A percentile compares a stretch with the other conserved stretches of the same genome.
These are phyloP conservation scores for Pseudogymnoascus sp. DNA, from an alignment of 2,329 filamentous ascomycete species.

Conservation along the genomic window DNA sequence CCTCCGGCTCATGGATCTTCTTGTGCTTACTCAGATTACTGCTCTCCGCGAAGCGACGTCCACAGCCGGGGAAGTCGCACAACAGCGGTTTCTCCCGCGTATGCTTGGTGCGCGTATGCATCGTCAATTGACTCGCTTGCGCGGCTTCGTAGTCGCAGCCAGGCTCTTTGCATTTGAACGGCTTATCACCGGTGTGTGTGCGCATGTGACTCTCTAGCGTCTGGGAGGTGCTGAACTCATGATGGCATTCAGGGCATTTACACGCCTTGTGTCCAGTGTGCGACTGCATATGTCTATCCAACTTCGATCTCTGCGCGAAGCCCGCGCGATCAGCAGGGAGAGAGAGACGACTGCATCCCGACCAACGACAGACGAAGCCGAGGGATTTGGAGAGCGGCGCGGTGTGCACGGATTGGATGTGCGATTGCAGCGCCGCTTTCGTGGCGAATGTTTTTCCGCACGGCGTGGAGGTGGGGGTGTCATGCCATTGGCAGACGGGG, in stretches of 20 bases:
- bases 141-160: slow-evolving; percentile 7
- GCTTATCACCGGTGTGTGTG: slow-evolving; percentile 57
- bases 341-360: slow-evolving; percentile 39
- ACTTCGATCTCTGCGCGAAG: slow-evolving; percentile 53
- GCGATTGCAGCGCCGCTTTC: slow-evolving; percentile 43
- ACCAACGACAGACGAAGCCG: slow-evolving; percentile 49
- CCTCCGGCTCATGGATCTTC: slow-evolving; percentile 49
- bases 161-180: slow-evolving; percentile 43
- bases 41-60: slow-evolving; percentile 53
- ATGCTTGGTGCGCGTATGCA: slow-evolving; percentile 54
- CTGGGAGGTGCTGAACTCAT: slow-evolving; percentile 56
- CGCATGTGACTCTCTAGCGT: slow-evolving; percentile 59
- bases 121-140: slow-evolving; percentile 29
- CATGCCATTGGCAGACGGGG: neutral
- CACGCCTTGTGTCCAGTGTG: slow-evolving; percentile 57
- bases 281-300: slow-evolving; percentile 56
- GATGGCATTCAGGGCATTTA: slow-evolving; percentile 45
- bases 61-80: slow-evolving; percentile 43
- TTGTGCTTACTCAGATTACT: slow-evolving; percentile 59
- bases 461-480: neutral
- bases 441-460: neutral
- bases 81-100: slow-evolving; percentile 54
- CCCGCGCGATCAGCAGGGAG: slow-evolving; percentile 31
- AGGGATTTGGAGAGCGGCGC: slow-evolving; percentile 35
- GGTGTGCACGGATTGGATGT: slow-evolving; percentile 44